Evolutionary conservation across 2,329 filamentous ascomycete species (phyloP), one percentile per base, ranked within the genome.

Genomic region (Dryadomyces quercus-mongolicae): DNA sequence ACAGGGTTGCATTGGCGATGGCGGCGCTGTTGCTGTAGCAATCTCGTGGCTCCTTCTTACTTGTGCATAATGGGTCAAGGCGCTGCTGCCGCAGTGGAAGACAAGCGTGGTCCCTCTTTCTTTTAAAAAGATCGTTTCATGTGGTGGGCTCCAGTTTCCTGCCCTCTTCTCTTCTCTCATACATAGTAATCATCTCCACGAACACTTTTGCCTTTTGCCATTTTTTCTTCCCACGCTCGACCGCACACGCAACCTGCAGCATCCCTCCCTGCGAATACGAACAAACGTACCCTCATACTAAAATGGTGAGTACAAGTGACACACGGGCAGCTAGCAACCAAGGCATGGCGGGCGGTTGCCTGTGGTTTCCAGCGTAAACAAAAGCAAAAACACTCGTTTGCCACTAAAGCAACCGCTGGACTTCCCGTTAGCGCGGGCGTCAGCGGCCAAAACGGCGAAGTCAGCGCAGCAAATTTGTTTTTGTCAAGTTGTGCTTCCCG

Each of bases 1-100:
- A 16, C 36, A 40, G 36, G 15, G 36, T 40, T 9, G 15, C 36
- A 40, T 16, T 40, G 36, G 36, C 15, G 36, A 40, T 40, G 15
- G 36, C 36, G 36, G 36, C 36, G 8, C 6, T 44, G 55, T 58
- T 58, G 55, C 55, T 49, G 57, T 58, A 52, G 54, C 55, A 57
- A 58, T 52, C 44, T 25, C 8, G n/a, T 31, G 50, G 40, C 40
- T 9, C n/a, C 22, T 51, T 36, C 36, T 43, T 21, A 42, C 38
- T 20, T 42, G 12, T 8, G 40, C 8, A 45, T 15, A 21, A 21
- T 20, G 42, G 42, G 16, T 31, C 34, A 50, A 34, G 21, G 31
- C n/a, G 22, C 47, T 20, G 18, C 25, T 49, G 25, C 47, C 18
- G 18, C 36, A 52, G n/a, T 45, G 50, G 49, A 25, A 16, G 42